Percentiles rank a stretch among this genome's conserved stretches.
phyloP scores from a whole-genome alignment of 805 yeast genomes.

The Clavispora santaluciae region DNA sequence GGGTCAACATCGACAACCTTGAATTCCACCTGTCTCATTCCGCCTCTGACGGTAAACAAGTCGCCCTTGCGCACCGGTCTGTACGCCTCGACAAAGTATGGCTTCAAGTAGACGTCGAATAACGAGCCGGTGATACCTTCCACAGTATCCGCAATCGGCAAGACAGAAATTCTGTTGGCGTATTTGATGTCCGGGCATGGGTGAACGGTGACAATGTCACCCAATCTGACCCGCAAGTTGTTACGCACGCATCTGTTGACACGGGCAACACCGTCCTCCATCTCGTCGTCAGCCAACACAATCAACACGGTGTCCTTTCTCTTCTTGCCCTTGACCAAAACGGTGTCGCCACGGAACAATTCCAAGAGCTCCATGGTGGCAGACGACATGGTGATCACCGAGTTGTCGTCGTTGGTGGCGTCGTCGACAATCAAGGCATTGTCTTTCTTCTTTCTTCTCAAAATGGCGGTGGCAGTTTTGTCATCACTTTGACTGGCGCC shows the following conservation, averaged over 20 bases:
- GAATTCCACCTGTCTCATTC: conserved; percentile 99
- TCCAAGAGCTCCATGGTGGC: conserved; percentile 93
- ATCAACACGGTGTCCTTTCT: conserved; percentile 95
- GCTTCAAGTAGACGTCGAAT: conserved; percentile 93
- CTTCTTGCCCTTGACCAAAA: conserved; percentile 94
- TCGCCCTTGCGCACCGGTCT: conserved; percentile 98
- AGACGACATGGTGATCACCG: conserved; percentile 91
- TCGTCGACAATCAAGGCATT: conserved; percentile 94
- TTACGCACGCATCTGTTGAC: conserved; percentile 94
- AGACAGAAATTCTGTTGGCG: conserved; percentile 88
- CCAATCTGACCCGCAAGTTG: conserved; percentile 88
- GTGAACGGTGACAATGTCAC: conserved; percentile 86
- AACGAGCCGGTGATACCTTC: conserved; percentile 97
- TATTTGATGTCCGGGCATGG: conserved; percentile 98
- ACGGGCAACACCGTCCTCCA: conserved; percentile 93
- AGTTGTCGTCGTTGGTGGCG: conserved; percentile 95
- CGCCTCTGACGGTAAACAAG: conserved; percentile 93
- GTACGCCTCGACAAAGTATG: conserved; percentile 97
- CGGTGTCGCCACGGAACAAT: conserved; percentile 97
- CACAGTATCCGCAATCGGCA: conserved; percentile 96
- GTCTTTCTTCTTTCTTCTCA: conserved; percentile 96
- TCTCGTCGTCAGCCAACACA: conserved; percentile 93
- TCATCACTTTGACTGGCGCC: conserved; percentile 57
- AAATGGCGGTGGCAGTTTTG: conserved; percentile 92
- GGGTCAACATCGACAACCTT: conserved; percentile 98